A percentile compares a stretch with the other conserved stretches of the same genome.
phyloP scores from a whole-genome alignment of 768 basidiomycete species.

The Rhizopogon roseolus region DNA sequence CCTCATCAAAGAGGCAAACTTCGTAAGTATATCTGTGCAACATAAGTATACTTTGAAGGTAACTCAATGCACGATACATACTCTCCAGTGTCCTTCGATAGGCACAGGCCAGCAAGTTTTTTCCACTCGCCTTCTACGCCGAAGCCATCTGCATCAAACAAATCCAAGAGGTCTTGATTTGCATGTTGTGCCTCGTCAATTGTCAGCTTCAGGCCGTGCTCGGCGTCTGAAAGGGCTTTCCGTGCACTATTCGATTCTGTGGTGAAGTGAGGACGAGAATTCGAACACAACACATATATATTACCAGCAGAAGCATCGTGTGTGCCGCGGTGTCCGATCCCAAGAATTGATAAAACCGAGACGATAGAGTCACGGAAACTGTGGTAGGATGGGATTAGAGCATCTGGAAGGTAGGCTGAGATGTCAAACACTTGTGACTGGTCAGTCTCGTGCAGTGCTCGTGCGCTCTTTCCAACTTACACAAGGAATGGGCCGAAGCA shows the following conservation, averaged over 20 bases:
- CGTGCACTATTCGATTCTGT: constrained; percentile 60
- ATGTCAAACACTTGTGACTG: constrained; percentile 64
- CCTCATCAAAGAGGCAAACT: constrained; percentile 86
- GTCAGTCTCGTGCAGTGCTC: background rate
- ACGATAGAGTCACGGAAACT: constrained; percentile 54
- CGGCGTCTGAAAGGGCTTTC: constrained; percentile 57
- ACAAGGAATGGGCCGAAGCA: constrained; percentile 40
- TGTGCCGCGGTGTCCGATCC: constrained; percentile 41
- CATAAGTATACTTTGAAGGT: background rate
- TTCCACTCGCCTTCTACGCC: constrained; percentile 92
- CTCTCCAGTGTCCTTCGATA: constrained; percentile 87
- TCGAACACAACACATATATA: background rate
- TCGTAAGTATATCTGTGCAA: constrained; percentile 82
- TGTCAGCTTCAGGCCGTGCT: constrained; percentile 49
- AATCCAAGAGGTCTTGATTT: constrained; percentile 52
- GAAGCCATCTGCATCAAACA: constrained; percentile 64
- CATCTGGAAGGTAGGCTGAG: constrained; percentile 82
- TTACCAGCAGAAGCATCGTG: constrained; percentile 38
- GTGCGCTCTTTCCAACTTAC: constrained; percentile 38
- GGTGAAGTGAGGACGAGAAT: constrained; percentile 4
- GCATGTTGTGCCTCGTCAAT: constrained; percentile 51
- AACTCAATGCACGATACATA: constrained; percentile 38
- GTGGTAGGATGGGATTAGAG: constrained; percentile 69
- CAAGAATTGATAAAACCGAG: constrained; percentile 59
- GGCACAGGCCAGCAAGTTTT: constrained; percentile 80